Evolutionary conservation across 345 rosid genomes (phyloP).

Genomic region (Brassica incana): DNA sequence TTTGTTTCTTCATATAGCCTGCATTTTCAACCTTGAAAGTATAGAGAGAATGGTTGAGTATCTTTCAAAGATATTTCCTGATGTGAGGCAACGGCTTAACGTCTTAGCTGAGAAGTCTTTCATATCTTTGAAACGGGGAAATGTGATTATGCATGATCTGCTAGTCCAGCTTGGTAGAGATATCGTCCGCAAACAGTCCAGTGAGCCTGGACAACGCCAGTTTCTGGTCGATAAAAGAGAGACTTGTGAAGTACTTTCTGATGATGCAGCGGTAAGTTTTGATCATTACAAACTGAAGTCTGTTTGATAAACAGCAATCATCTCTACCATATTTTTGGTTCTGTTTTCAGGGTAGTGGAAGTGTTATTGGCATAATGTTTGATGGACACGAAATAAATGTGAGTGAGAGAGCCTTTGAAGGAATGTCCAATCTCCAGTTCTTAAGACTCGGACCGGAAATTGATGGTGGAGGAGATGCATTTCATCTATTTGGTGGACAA

Average conservation of each 20-base stretch:
- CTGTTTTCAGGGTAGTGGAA: neutral
- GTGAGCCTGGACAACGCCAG: no score
- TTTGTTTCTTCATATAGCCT: no score
- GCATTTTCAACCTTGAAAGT: no score
- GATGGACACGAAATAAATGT: neutral
- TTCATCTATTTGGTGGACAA: neutral
- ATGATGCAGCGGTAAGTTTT: neutral
- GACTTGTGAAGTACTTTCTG: neutral
- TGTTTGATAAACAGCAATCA: neutral
- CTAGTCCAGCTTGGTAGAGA: no score
- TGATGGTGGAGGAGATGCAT: neutral
- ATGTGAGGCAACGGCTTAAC: neutral
- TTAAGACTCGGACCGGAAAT: neutral
- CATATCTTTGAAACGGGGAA: neutral
- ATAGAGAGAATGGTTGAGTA: neutral
- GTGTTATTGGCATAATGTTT: neutral
- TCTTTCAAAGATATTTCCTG: neutral
- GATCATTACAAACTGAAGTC: neutral
- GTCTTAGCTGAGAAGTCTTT: conserved; percentile 1
- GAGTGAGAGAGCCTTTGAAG: neutral
- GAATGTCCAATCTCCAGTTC: neutral
- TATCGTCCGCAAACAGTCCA: no score
- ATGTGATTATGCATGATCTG: neutral
- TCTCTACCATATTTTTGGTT: no score
- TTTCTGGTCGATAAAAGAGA: no score